Conservation (phyloP, 805 yeast species). For the Candida quercuum region DNA sequence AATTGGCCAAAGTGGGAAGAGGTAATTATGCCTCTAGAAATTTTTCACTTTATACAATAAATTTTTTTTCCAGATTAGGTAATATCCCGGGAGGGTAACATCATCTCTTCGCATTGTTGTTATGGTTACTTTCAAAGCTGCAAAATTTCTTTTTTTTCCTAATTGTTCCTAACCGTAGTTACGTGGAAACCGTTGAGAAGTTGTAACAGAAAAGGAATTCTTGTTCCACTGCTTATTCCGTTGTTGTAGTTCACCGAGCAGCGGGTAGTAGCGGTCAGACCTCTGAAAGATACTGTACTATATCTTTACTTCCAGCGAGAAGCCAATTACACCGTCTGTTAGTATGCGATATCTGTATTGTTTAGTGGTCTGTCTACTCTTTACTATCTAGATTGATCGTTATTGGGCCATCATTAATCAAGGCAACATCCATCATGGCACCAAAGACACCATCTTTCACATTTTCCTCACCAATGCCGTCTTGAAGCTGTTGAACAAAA, state of each 20-base stretch:
- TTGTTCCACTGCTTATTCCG: no score
- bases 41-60: slow-evolving; percentile 8
- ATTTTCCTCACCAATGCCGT: slow-evolving; percentile 52
- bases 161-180: no score
- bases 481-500: slow-evolving; percentile 43
- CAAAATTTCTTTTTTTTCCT: slow-evolving; percentile 7
- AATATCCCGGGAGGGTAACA: not conserved
- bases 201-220: no score
- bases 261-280: no score
- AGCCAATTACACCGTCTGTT: no score
- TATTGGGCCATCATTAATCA: slow-evolving; percentile 91
- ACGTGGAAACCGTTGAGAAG: no score
- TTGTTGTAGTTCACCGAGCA: no score
- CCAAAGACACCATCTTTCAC: slow-evolving; percentile 92
- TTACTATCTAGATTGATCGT: slow-evolving; percentile 76
- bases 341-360: no score
- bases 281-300: no score
- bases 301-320: no score
- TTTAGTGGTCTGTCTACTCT: slow-evolving; percentile 10
- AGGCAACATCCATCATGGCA: slow-evolving; percentile 92
- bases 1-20: not conserved
- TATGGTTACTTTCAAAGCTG: slow-evolving; percentile 6
- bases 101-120: slow-evolving; percentile 17
- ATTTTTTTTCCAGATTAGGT: slow-evolving; percentile 3
- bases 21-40: slow-evolving; percentile 3